Evolutionary conservation across 345 rosid species (phyloP).

Genomic region (Gossypium rotundifolium): DNA sequence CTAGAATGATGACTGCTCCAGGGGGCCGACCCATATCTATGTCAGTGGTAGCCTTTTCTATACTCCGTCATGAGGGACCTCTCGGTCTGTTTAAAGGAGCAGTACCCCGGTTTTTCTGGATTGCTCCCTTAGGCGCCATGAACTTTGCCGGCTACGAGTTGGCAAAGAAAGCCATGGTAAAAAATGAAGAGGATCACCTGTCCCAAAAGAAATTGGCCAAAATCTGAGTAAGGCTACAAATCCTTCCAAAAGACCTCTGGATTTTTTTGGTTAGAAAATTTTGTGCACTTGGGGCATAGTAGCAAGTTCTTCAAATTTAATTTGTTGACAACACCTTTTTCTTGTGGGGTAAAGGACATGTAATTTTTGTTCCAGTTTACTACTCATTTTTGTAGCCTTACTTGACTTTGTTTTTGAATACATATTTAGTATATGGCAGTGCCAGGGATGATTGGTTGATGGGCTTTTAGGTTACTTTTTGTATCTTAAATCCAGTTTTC

Average conservation of each 20-base stretch:
- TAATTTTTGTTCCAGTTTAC: background rate
- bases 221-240: constrained; percentile 20
- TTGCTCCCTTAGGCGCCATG: constrained; percentile 98
- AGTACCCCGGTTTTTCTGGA: constrained; percentile 93
- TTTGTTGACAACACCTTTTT: background rate
- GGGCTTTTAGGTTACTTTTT: background rate
- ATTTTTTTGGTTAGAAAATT: background rate
- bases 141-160: constrained; percentile 98
- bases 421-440: background rate
- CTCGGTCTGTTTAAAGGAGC: constrained; percentile 96
- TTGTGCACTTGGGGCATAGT: background rate
- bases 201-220: constrained; percentile 35
- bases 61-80: constrained; percentile 82
- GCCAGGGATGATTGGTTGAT: background rate
- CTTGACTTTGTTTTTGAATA: background rate
- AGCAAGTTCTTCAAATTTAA: background rate
- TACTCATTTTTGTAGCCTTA: background rate
- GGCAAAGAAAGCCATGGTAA: constrained; percentile 78
- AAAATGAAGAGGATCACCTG: constrained; percentile 45
- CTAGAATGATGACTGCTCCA: constrained; percentile 96
- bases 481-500: background rate
- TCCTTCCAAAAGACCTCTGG: background rate
- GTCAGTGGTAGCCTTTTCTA: constrained; percentile 65
- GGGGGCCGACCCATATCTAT: constrained; percentile 73
- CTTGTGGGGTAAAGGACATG: background rate